Conservation (phyloP, 345 rosid species). For the Citrus unshiu region DNA sequence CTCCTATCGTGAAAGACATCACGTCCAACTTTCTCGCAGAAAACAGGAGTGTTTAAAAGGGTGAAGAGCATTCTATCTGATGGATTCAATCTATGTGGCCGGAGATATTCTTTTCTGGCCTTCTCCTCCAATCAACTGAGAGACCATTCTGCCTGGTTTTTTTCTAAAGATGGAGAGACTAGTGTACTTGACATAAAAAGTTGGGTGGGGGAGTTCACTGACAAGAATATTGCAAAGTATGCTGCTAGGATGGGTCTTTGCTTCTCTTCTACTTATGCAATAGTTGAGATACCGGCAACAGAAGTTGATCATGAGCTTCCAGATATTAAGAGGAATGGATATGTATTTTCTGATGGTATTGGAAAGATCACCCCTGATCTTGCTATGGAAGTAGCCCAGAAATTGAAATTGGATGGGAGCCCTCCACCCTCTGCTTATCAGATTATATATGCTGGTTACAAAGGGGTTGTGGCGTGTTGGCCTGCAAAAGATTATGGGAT, state of each 20-base stretch:
- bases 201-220: constrained; percentile 82
- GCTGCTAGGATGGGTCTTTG: constrained; percentile 95
- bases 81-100: constrained; percentile 71
- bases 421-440: constrained; percentile 77
- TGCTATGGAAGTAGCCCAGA: constrained; percentile 66
- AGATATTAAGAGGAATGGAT: constrained; percentile 54
- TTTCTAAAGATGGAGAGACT: constrained; percentile 52
- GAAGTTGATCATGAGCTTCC: constrained; percentile 50
- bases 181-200: constrained; percentile 36
- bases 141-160: constrained; percentile 92
- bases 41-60: constrained; percentile 48
- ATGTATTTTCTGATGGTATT: constrained; percentile 83
- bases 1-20: constrained; percentile 60
- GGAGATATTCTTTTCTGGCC: constrained; percentile 74
- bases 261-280: constrained; percentile 85
- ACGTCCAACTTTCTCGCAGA: constrained; percentile 49
- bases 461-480: constrained; percentile 93
- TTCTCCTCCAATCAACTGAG: constrained; percentile 88
- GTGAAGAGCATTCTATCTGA: constrained; percentile 54
- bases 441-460: constrained; percentile 86
- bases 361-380: constrained; percentile 82
- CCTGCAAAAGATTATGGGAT: constrained; percentile 58
- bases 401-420: constrained; percentile 47
- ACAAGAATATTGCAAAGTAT: constrained; percentile 68
- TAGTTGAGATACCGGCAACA: constrained; percentile 55